A percentile compares a stretch with the other conserved stretches of the same genome.
These are phyloP conservation scores for Solanum rostratum DNA, from an alignment of 257 asterid genomes.

Conservation along the genomic window DNA sequence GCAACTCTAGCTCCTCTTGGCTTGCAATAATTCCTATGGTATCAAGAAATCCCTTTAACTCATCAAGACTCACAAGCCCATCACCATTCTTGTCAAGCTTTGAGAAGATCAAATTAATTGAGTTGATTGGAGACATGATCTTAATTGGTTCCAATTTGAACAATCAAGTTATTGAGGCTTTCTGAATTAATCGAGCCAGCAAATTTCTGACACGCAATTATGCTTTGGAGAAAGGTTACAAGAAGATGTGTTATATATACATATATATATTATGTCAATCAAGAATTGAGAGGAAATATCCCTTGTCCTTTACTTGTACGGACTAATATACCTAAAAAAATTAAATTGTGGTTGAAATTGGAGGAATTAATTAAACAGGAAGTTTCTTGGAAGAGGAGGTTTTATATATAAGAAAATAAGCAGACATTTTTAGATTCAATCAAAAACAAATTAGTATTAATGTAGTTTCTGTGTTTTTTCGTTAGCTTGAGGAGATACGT, in stretches of 20 bases:
- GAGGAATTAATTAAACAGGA: neutral
- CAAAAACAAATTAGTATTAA: neutral
- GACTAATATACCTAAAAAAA: neutral
- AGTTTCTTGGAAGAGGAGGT: neutral
- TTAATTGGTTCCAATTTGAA: neutral
- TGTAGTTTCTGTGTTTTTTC: neutral
- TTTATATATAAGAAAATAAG: neutral
- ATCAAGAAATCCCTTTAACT: conserved; percentile 14
- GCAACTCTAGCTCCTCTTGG: conserved; percentile 12
- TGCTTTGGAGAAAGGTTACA: neutral
- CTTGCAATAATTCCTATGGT: conserved; percentile 9
- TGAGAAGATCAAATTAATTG: conserved; percentile 14
- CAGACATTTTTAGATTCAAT: neutral
- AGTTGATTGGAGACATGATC: conserved; percentile 5
- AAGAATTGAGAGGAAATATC: neutral
- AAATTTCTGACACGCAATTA: neutral
- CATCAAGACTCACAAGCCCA: conserved; percentile 21
- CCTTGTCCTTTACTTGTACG: neutral
- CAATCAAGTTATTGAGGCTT: neutral
- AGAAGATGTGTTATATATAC: neutral
- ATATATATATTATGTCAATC: neutral
- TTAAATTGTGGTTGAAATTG: neutral
- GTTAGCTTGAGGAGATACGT: neutral
- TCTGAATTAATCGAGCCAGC: neutral
- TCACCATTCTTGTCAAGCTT: conserved; percentile 19